Base-by-base conservation (phyloP, 208 protist genomes). In the Jaenimonas drosophilae region DNA sequence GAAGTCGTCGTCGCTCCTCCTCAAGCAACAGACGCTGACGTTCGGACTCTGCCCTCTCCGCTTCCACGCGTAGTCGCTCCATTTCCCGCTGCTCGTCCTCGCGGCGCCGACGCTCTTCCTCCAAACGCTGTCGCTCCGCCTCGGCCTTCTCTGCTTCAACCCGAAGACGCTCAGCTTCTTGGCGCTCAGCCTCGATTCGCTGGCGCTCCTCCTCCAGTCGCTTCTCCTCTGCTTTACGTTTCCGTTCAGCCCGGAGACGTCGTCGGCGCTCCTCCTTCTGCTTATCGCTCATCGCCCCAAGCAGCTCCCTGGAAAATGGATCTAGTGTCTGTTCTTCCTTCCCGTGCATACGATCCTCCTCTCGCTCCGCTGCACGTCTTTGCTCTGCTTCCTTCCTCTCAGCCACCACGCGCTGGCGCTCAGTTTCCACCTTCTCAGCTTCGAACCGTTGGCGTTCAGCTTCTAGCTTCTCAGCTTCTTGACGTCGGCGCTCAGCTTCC, bases 401-500 rank as follows among this genome's bases (percentile, higher is more conserved):
- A 11, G 25, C 30, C 26, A 7, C 30, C 20, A 53, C 16, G 14
- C 30, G 32, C 33, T n/a, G n/a, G n/a, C n/a, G 38, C 29, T 45
- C n/a, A 20, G 9, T 20, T 12, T n/a, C 17, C 16, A 23, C 21
- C 32, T 53, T 44, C 31, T 46, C 47, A 14, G 33, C 46, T 30
- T 41, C 40, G 14, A 31, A 27, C 17, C 26, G 39, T 23, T 62
- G 38, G 9, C 17, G 37, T 43, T 36, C 31, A 4, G 40, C 43
- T 24, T 59, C 52, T 30, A 14, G 21, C 20, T 29, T 28, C 37
- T 42, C n/a, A 9, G 37, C 9, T 17, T 42, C 37, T 17, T 42
- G n/a, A 12, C 28, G 43, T 20, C 51, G 37, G 16, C 23, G 33
- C 29, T 39, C 27, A 4, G 37, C 40, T 21, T 56, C 49, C 30